Evolutionary conservation across 257 asterid species (phyloP), one percentile per base, ranked within the genome.

Genomic region (Solanum chiquidenum): DNA sequence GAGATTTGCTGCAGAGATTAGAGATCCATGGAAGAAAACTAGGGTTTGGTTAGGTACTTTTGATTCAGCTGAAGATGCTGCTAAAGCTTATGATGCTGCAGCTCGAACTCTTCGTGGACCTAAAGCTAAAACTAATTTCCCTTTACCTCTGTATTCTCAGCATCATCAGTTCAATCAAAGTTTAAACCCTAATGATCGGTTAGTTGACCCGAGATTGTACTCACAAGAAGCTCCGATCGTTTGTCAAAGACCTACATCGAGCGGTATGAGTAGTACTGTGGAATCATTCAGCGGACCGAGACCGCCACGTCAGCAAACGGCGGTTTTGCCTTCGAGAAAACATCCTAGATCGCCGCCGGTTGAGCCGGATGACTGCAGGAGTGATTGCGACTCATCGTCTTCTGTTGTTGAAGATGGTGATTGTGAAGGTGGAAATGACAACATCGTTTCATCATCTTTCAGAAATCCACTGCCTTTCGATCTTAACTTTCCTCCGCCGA

Each of bases 201-300:
- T 88, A 89, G 52, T 88, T 86, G 89, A 90, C 42, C 88, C 93
- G 25, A 88, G 93, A 73, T 88, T 87, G 69, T 89, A 88, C 88
- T 14, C 92, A 13, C 90, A 87, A 86, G 60, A 34, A 74, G 90
- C 88, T 4, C 91, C 84, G 38, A 83, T 91, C 34, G 76, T 93
- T 34, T 91, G 88, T 66, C 95, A 89, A 90, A 72, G 95, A 87
- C 94, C 95, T 31, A 90, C 95, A 33, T 91, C 92, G 0, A 94
- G 98, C 86, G 89, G 96, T 34, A 93, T 94, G 98, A 94, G 98
- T 91, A 93, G 95, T 89, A 94, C 95, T n/a, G 94, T 94, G 64
- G 98, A 94, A 88, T 93, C 95, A 0, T 93, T 94, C 62, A 93
- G 96, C 60, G 96, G 96, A 33, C 98, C 95, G 1, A 90, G 95